A percentile compares a stretch with the other conserved stretches of the same genome.
Evolutionary conservation across 352 stramenopile species (phyloP).

Genomic region (Plasmopara muralis): DNA sequence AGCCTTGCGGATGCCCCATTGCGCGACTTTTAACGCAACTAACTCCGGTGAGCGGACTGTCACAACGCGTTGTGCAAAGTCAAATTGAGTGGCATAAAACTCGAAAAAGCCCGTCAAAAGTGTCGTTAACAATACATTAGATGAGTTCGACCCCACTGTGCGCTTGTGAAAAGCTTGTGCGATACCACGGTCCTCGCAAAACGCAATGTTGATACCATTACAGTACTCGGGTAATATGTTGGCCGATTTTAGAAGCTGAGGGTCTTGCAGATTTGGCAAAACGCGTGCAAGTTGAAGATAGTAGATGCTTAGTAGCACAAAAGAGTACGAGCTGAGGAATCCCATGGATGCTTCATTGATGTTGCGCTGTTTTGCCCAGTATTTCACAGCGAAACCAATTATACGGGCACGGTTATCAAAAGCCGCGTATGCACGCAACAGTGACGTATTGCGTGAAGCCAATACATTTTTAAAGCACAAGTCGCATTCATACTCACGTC

Average conservation of each 20-base stretch:
- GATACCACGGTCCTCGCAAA: conserved; percentile 41
- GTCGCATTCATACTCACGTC: conserved; percentile 56
- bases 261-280: conserved; percentile 93
- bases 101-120: conserved; percentile 94
- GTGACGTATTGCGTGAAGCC: conserved; percentile 69
- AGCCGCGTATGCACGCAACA: conserved; percentile 70
- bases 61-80: conserved; percentile 92
- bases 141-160: conserved; percentile 1
- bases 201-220: conserved; percentile 67
- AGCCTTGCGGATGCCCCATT: conserved; percentile 43
- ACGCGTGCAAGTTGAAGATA: conserved; percentile 91
- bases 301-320: conserved; percentile 96
- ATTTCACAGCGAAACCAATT: conserved; percentile 95
- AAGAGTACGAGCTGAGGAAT: conserved; percentile 97
- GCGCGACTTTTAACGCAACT: conserved; percentile 25
- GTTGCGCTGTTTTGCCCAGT: conserved; percentile 94
- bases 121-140: conserved; percentile 44
- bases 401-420: conserved; percentile 74
- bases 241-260: conserved; percentile 35
- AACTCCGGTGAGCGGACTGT: conserved; percentile 72
- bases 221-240: conserved; percentile 28
- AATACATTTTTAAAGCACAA: conserved; percentile 83
- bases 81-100: conserved; percentile 95
- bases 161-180: conserved; percentile 37
- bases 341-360: conserved; percentile 95